phyloP scores from a whole-genome alignment of 192 early-diverging fungal genomes.

The Backusella macrospora region DNA sequence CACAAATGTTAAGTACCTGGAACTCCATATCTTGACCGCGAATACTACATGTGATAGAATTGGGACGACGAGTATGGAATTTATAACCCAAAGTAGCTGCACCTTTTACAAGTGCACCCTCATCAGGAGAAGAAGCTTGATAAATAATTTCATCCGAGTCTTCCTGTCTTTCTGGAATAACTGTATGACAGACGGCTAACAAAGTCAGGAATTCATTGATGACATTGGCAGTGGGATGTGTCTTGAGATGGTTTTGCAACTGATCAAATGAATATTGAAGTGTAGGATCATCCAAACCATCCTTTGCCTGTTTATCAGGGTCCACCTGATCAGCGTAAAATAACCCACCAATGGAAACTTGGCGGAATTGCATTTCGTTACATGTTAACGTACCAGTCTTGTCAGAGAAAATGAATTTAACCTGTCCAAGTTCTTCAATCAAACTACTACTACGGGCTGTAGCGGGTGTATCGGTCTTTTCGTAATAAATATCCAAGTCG shows the following conservation, averaged over 20 bases:
- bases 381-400: conserved; percentile 91
- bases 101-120: conserved; percentile 89
- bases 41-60: conserved; percentile 54
- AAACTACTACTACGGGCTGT: conserved; percentile 88
- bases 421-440: conserved; percentile 94
- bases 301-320: conserved; percentile 81
- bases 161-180: conserved; percentile 87
- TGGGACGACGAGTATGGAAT: conserved; percentile 69
- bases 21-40: conserved; percentile 65
- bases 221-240: conserved; percentile 62
- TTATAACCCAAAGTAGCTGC: conserved; percentile 63
- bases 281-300: conserved; percentile 64
- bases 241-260: conserved; percentile 59
- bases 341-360: conserved; percentile 89
- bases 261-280: conserved; percentile 69
- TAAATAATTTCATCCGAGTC: conserved; percentile 74
- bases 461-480: conserved; percentile 89
- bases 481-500: conserved; percentile 96
- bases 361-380: conserved; percentile 87
- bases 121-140: conserved; percentile 96
- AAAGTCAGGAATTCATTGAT: conserved; percentile 91
- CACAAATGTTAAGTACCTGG: conserved; percentile 94
- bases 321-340: conserved; percentile 90
- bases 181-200: conserved; percentile 96
- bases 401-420: conserved; percentile 96